Evolutionary conservation across 1,284 basidiomycete genomes (phyloP), one percentile per base, ranked within the genome.

Genomic region (Leccinum variabile): DNA sequence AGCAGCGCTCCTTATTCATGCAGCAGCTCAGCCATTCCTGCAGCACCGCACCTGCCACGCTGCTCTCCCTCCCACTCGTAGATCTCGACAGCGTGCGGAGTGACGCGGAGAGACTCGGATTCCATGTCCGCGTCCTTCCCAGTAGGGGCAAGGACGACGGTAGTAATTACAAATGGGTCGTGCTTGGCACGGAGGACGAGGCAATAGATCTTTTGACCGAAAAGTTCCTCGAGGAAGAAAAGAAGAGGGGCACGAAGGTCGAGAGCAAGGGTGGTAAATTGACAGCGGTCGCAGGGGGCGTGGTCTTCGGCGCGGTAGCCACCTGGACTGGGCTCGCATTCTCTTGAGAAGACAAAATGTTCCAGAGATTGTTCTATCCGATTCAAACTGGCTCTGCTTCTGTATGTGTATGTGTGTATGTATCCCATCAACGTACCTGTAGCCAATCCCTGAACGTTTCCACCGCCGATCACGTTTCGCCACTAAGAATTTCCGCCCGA

Each of bases 131-230:
- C 41, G 68, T 77, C 22, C 76, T 81, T 57, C 62, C 68, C 4
- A 65, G 66, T 41, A 66, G 59, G 22, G 75, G 76, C 16, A 72
- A 76, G 22, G 49, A 28, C 49, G 22, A 28, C 11, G 44, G 18
- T 7, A 22, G 44, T n/a, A 65, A 66, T 8, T 75, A 66, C 14
- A 72, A 79, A 50, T 81, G 80, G 54, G 71, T 86, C 35, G 72
- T 87, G 46, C 75, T 87, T 41, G 85, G 84, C 32, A 77, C 74
- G n/a, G 79, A 85, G 41, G 72, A 77, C 18, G 54, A 79, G 76
- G 66, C 77, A 68, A 68, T 78, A 60, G 55, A 77, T 77, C 60
- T 75, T 66, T 58, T 76, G 68, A 41, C 63, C 3, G 37, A 63
- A 39, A 74, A 66, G 53, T 72, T 74, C 44, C 77, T 75, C 54